Evolutionary conservation across 2,329 filamentous ascomycete genomes (phyloP).

Genomic region (Alternaria triticina): DNA sequence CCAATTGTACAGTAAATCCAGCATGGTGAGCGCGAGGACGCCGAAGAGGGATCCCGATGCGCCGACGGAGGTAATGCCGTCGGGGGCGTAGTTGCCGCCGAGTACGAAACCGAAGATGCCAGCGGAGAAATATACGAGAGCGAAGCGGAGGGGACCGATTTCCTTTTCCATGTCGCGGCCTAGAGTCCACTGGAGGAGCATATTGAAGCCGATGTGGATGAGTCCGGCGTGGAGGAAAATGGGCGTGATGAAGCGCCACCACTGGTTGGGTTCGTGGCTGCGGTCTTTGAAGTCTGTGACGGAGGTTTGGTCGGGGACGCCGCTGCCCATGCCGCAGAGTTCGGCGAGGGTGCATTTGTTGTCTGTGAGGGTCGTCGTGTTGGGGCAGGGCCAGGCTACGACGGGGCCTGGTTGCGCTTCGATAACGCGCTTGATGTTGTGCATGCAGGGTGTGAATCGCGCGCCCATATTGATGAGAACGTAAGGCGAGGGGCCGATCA

Average conservation of each 20-base stretch:
- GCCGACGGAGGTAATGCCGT: constrained; percentile 79
- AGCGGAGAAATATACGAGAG: constrained; percentile 85
- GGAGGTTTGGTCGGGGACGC: constrained; percentile 70
- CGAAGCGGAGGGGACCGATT: constrained; percentile 87
- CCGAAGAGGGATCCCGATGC: constrained; percentile 92
- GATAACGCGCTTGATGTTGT: constrained; percentile 73
- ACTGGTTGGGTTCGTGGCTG: constrained; percentile 80
- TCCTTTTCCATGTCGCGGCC: constrained; percentile 90
- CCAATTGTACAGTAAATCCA: constrained; percentile 96
- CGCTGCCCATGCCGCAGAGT: constrained; percentile 80
- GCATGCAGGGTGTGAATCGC: constrained; percentile 93
- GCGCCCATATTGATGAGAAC: constrained; percentile 97
- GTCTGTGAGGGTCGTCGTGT: constrained; percentile 65
- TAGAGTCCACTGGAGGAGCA: constrained; percentile 87
- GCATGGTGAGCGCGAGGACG: constrained; percentile 82
- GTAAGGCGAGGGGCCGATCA: constrained; percentile 92
- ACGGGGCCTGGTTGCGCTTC: constrained; percentile 53
- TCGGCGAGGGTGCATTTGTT: constrained; percentile 74
- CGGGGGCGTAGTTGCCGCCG: constrained; percentile 89
- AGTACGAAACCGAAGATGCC: constrained; percentile 97
- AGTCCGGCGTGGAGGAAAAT: constrained; percentile 96
- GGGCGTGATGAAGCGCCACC: constrained; percentile 94
- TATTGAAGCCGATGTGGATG: constrained; percentile 94
- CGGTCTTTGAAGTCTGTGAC: constrained; percentile 59
- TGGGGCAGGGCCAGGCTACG: constrained; percentile 78